Percentiles rank a stretch among this genome's conserved stretches.
phyloP scores from a whole-genome alignment of 2,329 filamentous ascomycete species.

The Parascedosporium putredinis region DNA sequence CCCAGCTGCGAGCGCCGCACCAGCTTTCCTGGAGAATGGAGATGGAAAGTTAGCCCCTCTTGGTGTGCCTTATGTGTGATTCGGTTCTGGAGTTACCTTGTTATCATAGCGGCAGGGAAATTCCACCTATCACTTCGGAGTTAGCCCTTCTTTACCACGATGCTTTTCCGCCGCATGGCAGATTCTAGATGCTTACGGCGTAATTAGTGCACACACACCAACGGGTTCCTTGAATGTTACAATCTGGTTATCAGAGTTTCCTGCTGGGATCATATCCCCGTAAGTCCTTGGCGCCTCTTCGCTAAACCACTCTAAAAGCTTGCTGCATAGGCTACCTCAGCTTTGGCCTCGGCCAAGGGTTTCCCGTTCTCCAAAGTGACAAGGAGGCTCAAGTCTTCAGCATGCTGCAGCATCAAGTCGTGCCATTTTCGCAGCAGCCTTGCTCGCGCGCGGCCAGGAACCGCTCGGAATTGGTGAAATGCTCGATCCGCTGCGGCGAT shows the following conservation, averaged over 20 bases:
- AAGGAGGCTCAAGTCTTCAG: slow-evolving; percentile 68
- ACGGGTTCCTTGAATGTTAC: slow-evolving; percentile 22
- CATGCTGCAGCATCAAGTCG: slow-evolving; percentile 66
- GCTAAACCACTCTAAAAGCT: slow-evolving; percentile 55
- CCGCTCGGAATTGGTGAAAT: slow-evolving; percentile 58
- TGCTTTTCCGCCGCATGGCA: too few species aligned
- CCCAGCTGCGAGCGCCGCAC: slow-evolving; percentile 53
- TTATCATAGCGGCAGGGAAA: slow-evolving; percentile 46
- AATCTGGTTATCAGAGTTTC: slow-evolving; percentile 45
- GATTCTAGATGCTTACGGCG: slow-evolving; percentile 14
- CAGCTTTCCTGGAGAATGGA: slow-evolving; percentile 32
- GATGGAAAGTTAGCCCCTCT: too few species aligned
- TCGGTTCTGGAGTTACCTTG: too few species aligned
- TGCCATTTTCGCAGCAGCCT: slow-evolving; percentile 72
- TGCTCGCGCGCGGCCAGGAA: slow-evolving; percentile 63
- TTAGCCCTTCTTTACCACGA: too few species aligned
- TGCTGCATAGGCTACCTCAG: slow-evolving; percentile 47
- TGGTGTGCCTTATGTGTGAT: too few species aligned
- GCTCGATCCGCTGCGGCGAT: slow-evolving; percentile 76
- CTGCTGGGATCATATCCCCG: slow-evolving; percentile 40
- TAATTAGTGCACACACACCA: slow-evolving; percentile 24
- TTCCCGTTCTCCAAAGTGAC: slow-evolving; percentile 89
- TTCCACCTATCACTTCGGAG: slow-evolving; percentile 30
- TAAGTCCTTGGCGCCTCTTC: slow-evolving; percentile 47
- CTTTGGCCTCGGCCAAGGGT: slow-evolving; percentile 50